phyloP scores from a whole-genome alignment of 805 yeast species.

The Metschnikowia lachancei region DNA sequence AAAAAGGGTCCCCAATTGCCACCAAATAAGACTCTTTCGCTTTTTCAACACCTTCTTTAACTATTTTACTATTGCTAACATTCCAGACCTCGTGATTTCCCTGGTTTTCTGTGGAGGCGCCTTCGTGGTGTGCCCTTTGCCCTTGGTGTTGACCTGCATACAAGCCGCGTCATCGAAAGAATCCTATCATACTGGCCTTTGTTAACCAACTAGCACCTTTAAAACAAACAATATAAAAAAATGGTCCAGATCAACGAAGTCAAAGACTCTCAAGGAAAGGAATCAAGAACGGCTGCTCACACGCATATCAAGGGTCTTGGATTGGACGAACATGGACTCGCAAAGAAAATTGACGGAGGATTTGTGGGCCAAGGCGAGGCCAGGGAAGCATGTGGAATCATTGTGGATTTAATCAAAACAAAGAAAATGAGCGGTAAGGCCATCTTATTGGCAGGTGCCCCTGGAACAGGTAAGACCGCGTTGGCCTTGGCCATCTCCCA shows the following conservation, averaged over 20 bases:
- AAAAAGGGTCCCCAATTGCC: no score
- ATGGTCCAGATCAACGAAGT: conserved; percentile 83
- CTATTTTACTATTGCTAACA: no score
- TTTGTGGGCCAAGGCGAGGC: conserved; percentile 76
- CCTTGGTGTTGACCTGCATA: no score
- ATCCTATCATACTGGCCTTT: not conserved
- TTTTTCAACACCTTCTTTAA: no score
- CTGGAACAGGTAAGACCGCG: conserved; percentile 98
- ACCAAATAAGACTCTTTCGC: no score
- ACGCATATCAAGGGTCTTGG: conserved; percentile 96
- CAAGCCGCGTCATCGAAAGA: not conserved
- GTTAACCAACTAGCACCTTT: no score
- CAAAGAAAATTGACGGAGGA: conserved; percentile 85
- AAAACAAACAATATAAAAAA: not conserved
- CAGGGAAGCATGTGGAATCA: conserved; percentile 90
- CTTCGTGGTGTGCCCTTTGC: no score
- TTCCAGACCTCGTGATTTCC: no score
- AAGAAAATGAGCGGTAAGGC: conserved; percentile 95
- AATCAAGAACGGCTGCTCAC: conserved; percentile 86
- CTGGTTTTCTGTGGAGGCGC: no score
- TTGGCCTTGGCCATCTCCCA: conserved; percentile 94
- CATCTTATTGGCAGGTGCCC: conserved; percentile 93
- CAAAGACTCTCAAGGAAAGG: conserved; percentile 52
- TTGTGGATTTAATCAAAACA: conserved; percentile 88
- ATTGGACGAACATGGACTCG: conserved; percentile 82